Conservation (phyloP, 768 basidiomycete species). For the Boletellus ananiceps region DNA sequence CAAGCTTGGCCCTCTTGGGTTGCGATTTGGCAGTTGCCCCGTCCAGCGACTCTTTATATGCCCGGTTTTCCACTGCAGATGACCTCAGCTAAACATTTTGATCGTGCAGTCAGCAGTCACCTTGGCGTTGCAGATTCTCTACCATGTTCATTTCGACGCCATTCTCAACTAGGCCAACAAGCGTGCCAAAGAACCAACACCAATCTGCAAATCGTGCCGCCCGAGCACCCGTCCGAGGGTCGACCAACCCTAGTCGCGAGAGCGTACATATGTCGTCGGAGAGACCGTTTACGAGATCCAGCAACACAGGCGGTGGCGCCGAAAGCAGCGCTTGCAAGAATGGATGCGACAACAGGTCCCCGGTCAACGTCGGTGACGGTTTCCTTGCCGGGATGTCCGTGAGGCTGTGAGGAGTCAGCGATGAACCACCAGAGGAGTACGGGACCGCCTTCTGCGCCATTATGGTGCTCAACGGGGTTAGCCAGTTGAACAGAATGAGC, state of each 20-base stretch:
- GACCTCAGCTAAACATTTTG: neutral
- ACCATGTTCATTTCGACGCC: constrained; percentile 74
- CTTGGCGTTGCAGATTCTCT: constrained; percentile 55
- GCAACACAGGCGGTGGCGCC: constrained; percentile 75
- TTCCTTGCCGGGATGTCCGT: constrained; percentile 9
- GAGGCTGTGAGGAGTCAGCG: constrained; percentile 21
- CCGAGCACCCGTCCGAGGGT: constrained; percentile 57
- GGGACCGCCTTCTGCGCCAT: constrained; percentile 66
- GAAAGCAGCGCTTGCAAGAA: constrained; percentile 73
- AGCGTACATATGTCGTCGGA: constrained; percentile 81
- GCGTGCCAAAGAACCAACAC: constrained; percentile 80
- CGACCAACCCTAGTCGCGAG: constrained; percentile 64
- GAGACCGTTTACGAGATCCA: constrained; percentile 69
- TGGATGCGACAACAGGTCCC: constrained; percentile 42
- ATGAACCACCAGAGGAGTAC: constrained; percentile 40
- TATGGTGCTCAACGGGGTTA: constrained; percentile 67
- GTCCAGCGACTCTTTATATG: constrained; percentile 70
- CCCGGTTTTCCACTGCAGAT: constrained; percentile 60
- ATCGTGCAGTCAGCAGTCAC: constrained; percentile 31
- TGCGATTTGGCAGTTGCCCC: constrained; percentile 68
- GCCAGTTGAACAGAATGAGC: constrained; percentile 81
- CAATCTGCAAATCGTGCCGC: constrained; percentile 77
- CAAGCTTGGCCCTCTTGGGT: constrained; percentile 50
- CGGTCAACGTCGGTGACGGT: constrained; percentile 6
- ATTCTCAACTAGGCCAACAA: constrained; percentile 81